Base-by-base conservation (phyloP, 2,329 filamentous ascomycete species). In the Tricladium varicosporioides region DNA sequence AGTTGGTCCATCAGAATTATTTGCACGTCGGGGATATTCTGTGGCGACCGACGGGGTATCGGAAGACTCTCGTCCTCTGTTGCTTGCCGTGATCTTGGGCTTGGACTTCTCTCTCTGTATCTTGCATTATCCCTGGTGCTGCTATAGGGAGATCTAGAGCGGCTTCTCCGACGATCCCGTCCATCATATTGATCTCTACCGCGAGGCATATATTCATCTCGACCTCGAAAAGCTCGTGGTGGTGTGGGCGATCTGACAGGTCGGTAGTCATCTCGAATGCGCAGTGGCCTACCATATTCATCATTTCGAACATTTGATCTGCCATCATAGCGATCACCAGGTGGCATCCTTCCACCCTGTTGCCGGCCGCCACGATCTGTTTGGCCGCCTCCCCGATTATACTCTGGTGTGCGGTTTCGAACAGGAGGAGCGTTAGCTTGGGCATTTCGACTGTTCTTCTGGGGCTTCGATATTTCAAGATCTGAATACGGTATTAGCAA, bases 11-110 rank as follows among this genome's bases (percentile, higher is more conserved):
- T 78, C 5, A 95, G 82, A 27, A 97, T 83, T 31, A 97, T 84
- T 70, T 97, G 92, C 14, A 97, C 88, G 65, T 97, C 92, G 2
- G 93, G 92, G 18, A 97, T 86, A 62, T 94, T 85, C 56, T 81
- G 77, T 4, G 89, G 85, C 57, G 85, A 83, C 56, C 92, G 81
- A 55, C 86, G 83, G 45, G 91, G 90, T 7, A 96, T 82, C 31
- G 89, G 87, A 11, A 92, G 76, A 36, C 83, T 81, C 42, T 81
- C 77, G 60, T 88, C 84, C 33, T 77, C 75, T 53, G 87, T 80
- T 56, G 77, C 72, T 48, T 80, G 75, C 40, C 78, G 74, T 18
- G 81, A 73, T 50, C 79, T 73, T 32, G 90, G 90, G 59, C 86
- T 91, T 2, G 86, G 85, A 59, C 87, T 92, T 60, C 90, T 81